Evolutionary conservation across 2,329 filamentous ascomycete genomes (phyloP).

Genomic region (Ceratocystis huliohia): DNA sequence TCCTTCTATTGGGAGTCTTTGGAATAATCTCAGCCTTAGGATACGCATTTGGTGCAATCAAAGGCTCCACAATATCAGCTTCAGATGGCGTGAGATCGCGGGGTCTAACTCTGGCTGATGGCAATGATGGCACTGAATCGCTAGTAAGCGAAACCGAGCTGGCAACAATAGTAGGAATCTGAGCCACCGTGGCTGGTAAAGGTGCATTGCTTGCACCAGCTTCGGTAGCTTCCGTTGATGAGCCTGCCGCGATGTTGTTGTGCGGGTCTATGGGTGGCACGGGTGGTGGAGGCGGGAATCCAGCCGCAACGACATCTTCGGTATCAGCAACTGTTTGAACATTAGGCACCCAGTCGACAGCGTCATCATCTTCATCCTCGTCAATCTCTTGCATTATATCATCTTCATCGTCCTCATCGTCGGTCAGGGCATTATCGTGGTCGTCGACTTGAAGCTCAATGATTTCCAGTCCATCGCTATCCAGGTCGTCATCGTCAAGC

Average conservation of each 20-base stretch:
- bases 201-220: neutral
- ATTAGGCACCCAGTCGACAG: constrained; percentile 29
- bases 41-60: constrained; percentile 52
- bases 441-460: constrained; percentile 29
- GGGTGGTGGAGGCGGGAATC: constrained; percentile 53
- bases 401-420: constrained; percentile 11
- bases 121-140: neutral
- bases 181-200: constrained; percentile 38
- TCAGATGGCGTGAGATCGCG: constrained; percentile 57
- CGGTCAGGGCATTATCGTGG: neutral
- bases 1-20: constrained; percentile 55
- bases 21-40: constrained; percentile 57
- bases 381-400: constrained; percentile 15
- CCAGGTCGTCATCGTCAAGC: constrained; percentile 34
- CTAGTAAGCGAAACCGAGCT: constrained; percentile 28
- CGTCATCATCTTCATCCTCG: constrained; percentile 50
- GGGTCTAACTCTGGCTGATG: constrained; percentile 37
- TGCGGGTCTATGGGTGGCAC: constrained; percentile 46
- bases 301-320: constrained; percentile 49
- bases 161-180: constrained; percentile 50
- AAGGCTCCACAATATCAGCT: constrained; percentile 56
- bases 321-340: neutral
- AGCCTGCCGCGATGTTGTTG: constrained; percentile 32
- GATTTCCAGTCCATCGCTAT: constrained; percentile 34
- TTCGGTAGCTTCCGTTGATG: constrained; percentile 20